Conservation (phyloP, 176 grass and related monocot genomes). For the Oryza brachyantha region DNA sequence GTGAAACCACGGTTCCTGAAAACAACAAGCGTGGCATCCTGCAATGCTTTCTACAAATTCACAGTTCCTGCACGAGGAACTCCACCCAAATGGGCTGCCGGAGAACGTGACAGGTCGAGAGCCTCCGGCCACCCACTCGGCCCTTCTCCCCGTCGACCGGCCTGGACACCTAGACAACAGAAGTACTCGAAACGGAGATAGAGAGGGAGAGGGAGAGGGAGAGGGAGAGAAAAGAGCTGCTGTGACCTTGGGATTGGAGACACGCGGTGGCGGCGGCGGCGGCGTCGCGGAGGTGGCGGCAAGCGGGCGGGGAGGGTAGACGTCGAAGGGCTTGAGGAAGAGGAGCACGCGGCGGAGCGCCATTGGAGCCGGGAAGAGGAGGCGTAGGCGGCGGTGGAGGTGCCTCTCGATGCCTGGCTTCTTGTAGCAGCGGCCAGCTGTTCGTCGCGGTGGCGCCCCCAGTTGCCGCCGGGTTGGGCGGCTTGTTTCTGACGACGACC, state of each 20-base stretch:
- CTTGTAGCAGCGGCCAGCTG: background rate
- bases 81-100: background rate
- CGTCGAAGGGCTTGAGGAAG: constrained; percentile 71
- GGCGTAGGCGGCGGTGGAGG: background rate
- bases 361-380: constrained; percentile 29
- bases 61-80: background rate
- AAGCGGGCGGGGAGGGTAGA: constrained; percentile 45
- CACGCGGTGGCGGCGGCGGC: constrained; percentile 1
- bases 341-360: constrained; percentile 64
- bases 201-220: background rate
- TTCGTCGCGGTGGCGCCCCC: background rate
- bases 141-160: background rate
- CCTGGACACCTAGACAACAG: background rate
- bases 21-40: background rate
- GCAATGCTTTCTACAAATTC: background rate
- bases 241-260: constrained; percentile 52
- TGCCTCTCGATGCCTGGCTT: background rate
- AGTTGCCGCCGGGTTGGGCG: background rate
- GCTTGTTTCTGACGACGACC: background rate
- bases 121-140: background rate
- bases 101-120: background rate
- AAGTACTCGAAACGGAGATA: background rate
- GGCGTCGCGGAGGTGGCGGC: background rate
- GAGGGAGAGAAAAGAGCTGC: background rate
- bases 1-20: background rate